Evolutionary conservation across 2,329 filamentous ascomycete genomes (phyloP), one percentile per base, ranked within the genome.

Genomic region (Coniosporium uncinatum): DNA sequence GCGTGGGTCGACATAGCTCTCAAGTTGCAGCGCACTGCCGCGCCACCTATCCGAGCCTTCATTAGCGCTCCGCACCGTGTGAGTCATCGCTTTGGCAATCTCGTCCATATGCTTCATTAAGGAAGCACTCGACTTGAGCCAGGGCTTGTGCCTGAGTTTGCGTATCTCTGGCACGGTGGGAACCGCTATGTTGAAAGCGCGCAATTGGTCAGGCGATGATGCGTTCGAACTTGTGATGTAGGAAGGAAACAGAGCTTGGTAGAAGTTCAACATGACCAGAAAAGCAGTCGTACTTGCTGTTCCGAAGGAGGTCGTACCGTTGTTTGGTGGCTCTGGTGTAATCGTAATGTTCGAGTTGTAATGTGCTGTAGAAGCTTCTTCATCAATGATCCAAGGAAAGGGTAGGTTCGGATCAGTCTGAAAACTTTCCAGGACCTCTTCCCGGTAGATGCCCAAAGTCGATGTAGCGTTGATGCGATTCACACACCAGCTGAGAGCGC

Each of bases 401-500:
- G 24, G 24, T 8, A 29, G 8, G 24, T 8, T n/a, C n/a, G 24
- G 8, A n/a, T 29, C 24, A 29, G 8, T 29, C 8, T 29, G 24
- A n/a, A 8, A 29, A 29, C 8, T 29, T 29, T 29, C 24, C 24
- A 29, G 24, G n/a, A 29, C 24, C n/a, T 29, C 24, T n/a, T 29
- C 18, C 11, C 18, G 33, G 11, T 19, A 35, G 6, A 17, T 35
- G 14, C 14, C 33, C 33, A 35, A 11, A 11, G 33, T 35, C 14
- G 16, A 59, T 0, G 53, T 46, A 0, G 55, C 58, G 5, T 48
- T 20, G 0, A 61, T 51, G 0, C 48, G 54, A 18, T 61, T 44
- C 0, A 57, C 49, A 36, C 44, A 46, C 37, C 36, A 46, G 16
- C 24, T 14, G 6, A 46, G 21, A 4, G 19, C 20, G 34, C 44